These are phyloP conservation scores for Arthrobotrys entomopaga DNA, from an alignment of 2,329 filamentous ascomycete genomes.

Conservation along the genomic window DNA sequence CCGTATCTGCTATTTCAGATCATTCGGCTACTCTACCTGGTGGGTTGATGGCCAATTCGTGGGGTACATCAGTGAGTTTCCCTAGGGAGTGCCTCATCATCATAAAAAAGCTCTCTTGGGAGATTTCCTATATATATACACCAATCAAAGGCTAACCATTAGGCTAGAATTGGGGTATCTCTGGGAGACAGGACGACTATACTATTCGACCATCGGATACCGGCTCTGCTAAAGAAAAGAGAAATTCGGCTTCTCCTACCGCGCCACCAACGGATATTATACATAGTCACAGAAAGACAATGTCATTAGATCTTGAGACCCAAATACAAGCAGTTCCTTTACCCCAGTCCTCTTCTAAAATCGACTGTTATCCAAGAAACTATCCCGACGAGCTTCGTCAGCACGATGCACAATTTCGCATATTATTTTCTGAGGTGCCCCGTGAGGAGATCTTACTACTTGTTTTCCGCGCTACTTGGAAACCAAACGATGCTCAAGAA, in stretches of 20 bases:
- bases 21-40: constrained; percentile 23
- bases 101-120: too few relatives aligned
- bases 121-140: constrained; percentile 1
- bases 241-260: constrained; percentile 55
- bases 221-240: constrained; percentile 57
- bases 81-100: too few relatives aligned
- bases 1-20: constrained; percentile 46
- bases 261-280: constrained; percentile 47
- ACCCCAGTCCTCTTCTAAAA: not conserved
- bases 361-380: constrained; percentile 70
- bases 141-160: not conserved
- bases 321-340: constrained; percentile 56
- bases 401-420: constrained; percentile 91
- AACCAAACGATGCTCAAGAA: constrained; percentile 76
- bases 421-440: constrained; percentile 84
- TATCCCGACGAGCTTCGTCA: constrained; percentile 85
- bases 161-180: constrained; percentile 41
- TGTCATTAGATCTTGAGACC: constrained; percentile 67
- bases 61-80: constrained; percentile 45
- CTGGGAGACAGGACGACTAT: constrained; percentile 13
- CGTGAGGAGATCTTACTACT: constrained; percentile 70
- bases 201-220: constrained; percentile 49
- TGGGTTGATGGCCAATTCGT: constrained; percentile 50
- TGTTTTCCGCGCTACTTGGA: constrained; percentile 93
- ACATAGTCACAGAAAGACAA: constrained; percentile 67